A percentile compares a stretch with the other conserved stretches of the same genome.
These are phyloP conservation scores for Isabelozyma pseudorhagii DNA, from an alignment of 805 yeast species.

Conservation along the genomic window DNA sequence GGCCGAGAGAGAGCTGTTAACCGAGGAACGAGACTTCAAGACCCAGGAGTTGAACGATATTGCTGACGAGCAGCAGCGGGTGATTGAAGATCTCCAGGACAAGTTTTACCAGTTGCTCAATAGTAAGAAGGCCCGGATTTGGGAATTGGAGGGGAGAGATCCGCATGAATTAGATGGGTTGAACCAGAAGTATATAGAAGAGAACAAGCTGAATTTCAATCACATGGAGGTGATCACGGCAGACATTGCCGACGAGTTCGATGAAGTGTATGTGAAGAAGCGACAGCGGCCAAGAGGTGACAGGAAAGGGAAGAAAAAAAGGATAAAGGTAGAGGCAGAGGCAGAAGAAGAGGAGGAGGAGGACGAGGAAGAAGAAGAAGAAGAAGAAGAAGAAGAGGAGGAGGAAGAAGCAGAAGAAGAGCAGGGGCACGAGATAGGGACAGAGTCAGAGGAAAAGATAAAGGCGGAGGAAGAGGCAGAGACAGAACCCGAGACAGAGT, in stretches of 20 bases:
- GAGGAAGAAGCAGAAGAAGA: not conserved
- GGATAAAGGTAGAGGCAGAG: not conserved
- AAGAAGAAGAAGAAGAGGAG: conserved; percentile 2
- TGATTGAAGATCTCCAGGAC: conserved; percentile 20
- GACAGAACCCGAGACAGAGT: conserved; percentile 1
- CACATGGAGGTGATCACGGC: conserved; percentile 10
- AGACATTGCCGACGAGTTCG: conserved; percentile 15
- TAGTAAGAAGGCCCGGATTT: conserved; percentile 27
- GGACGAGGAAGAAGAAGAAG: not conserved
- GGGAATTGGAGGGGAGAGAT: conserved; percentile 15
- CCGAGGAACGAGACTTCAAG: conserved; percentile 8
- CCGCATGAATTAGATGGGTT: conserved; percentile 9
- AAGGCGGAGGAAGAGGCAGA: not conserved
- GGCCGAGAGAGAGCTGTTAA: conserved; percentile 4
- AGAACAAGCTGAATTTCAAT: conserved; percentile 12
- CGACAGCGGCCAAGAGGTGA: conserved; percentile 1
- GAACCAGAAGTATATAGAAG: conserved; percentile 12
- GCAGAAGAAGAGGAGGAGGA: not conserved
- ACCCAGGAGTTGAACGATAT: conserved; percentile 1
- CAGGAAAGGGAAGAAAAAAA: conserved; percentile 10
- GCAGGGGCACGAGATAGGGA: conserved; percentile 2
- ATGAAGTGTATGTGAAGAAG: conserved; percentile 11
- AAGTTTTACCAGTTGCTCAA: conserved; percentile 25
- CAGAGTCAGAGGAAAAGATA: not conserved
- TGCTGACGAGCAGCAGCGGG: conserved; percentile 10